These are phyloP conservation scores for Xerocomellus intermedius DNA, from an alignment of 768 basidiomycete genomes.

Conservation along the genomic window DNA sequence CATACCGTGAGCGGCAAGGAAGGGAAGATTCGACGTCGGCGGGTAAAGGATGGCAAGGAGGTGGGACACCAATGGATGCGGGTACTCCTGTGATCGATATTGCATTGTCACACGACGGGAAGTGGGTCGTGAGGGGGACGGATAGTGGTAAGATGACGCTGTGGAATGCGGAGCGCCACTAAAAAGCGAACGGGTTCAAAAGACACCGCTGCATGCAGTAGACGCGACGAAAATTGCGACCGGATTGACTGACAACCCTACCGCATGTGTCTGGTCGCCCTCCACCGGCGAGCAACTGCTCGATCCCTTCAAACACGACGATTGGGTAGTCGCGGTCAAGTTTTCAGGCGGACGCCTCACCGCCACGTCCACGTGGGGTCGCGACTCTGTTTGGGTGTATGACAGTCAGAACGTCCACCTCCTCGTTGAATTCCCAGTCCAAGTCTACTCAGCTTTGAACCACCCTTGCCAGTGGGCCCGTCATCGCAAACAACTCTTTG, in stretches of 20 bases:
- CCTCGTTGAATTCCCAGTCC: not conserved
- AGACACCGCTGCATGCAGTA: too few species aligned
- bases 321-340: not conserved
- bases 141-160: too few species aligned
- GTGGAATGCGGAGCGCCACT: too few species aligned
- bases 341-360: not conserved
- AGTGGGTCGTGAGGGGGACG: not conserved
- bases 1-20: not conserved
- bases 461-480: not conserved
- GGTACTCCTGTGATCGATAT: not conserved
- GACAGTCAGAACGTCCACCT: too few species aligned
- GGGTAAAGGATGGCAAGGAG: not conserved
- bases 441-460: not conserved
- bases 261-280: not conserved
- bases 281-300: not conserved
- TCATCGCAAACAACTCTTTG: not conserved
- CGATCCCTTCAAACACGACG: not conserved
- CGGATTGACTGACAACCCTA: not conserved
- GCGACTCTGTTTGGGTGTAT: not conserved
- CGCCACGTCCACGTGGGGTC: not conserved
- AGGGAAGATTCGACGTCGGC: not conserved
- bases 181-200: too few species aligned
- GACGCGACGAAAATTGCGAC: not conserved
- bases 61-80: too few species aligned
- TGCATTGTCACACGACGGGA: not conserved